These are phyloP conservation scores for Colletotrichum nymphaeae DNA, from an alignment of 2,329 filamentous ascomycete genomes.

Conservation along the genomic window DNA sequence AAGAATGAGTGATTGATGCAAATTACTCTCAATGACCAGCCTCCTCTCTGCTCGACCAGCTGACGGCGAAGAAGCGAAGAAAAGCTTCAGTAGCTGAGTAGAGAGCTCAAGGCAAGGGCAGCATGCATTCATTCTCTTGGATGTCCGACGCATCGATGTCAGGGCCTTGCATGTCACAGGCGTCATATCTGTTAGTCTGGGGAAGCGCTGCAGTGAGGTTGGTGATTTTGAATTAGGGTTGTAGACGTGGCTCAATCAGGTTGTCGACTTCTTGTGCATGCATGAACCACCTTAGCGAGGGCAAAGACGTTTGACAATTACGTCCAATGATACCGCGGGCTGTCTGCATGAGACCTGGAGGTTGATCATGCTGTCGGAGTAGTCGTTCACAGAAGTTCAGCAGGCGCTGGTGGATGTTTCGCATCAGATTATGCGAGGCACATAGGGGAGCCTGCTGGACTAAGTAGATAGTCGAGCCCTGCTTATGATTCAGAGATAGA, in stretches of 20 bases:
- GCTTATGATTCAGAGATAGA: not conserved
- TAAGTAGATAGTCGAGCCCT: not conserved
- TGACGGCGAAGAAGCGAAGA: not conserved
- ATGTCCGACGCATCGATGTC: not conserved
- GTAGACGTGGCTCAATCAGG: slow-evolving; percentile 16
- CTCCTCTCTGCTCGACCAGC: not conserved
- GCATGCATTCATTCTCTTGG: not conserved
- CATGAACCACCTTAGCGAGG: slow-evolving; percentile 18
- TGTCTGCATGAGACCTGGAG: not conserved
- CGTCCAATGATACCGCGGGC: not conserved
- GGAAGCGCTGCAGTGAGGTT: not conserved
- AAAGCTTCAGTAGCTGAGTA: not conserved
- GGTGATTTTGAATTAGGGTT: not conserved
- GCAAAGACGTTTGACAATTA: not conserved
- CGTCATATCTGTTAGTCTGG: not conserved
- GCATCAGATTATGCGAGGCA: slow-evolving; percentile 1
- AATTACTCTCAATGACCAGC: not conserved
- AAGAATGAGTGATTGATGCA: not conserved
- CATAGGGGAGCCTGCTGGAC: slow-evolving; percentile 1
- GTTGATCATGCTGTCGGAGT: not conserved
- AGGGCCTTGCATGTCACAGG: not conserved
- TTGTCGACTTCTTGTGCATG: slow-evolving; percentile 5
- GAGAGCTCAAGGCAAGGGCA: not conserved
- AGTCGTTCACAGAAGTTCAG: not conserved
- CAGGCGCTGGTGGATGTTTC: not conserved